Evolutionary conservation across 2,329 filamentous ascomycete genomes (phyloP).

Genomic region (Colletotrichum abscissum): DNA sequence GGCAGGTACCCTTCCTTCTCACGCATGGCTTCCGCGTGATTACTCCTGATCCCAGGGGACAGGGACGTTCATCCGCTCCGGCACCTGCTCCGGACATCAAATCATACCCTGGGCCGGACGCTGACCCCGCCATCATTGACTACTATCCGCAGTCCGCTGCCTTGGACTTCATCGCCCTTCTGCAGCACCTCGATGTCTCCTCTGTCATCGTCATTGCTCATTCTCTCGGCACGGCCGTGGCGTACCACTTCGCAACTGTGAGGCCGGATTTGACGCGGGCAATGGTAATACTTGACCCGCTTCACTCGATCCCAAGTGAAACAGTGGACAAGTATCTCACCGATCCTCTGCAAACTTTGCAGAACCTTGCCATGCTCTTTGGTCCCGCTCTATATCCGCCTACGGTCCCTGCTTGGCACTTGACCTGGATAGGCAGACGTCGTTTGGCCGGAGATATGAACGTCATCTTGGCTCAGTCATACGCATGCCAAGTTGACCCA

Average conservation of each 20-base stretch:
- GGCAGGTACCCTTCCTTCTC: constrained; percentile 19
- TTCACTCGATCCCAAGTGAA: not conserved
- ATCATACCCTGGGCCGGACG: constrained; percentile 5
- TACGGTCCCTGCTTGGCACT: constrained; percentile 18
- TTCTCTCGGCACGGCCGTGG: constrained; percentile 16
- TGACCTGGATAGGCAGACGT: constrained; percentile 7
- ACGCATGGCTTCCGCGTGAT: constrained; percentile 13
- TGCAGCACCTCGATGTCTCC: constrained; percentile 4
- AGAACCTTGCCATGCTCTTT: constrained; percentile 2
- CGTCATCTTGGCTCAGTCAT: constrained; percentile 8
- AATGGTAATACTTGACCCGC: constrained; percentile 13
- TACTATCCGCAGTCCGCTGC: constrained; percentile 28
- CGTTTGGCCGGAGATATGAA: not conserved
- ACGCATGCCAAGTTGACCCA: not conserved
- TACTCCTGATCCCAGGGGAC: constrained; percentile 13
- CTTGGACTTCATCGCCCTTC: constrained; percentile 14
- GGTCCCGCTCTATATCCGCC: not conserved
- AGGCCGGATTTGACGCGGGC: constrained; percentile 18
- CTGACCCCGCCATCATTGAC: constrained; percentile 6
- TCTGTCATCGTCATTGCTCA: constrained; percentile 10
- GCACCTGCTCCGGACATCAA: constrained; percentile 4
- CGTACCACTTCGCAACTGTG: constrained; percentile 13
- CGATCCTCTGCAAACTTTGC: not conserved
- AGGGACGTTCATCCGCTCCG: constrained; percentile 17
- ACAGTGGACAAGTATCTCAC: constrained; percentile 2